Evolutionary conservation across 768 basidiomycete species (phyloP).

Genomic region (Boletus tylopilopsis): DNA sequence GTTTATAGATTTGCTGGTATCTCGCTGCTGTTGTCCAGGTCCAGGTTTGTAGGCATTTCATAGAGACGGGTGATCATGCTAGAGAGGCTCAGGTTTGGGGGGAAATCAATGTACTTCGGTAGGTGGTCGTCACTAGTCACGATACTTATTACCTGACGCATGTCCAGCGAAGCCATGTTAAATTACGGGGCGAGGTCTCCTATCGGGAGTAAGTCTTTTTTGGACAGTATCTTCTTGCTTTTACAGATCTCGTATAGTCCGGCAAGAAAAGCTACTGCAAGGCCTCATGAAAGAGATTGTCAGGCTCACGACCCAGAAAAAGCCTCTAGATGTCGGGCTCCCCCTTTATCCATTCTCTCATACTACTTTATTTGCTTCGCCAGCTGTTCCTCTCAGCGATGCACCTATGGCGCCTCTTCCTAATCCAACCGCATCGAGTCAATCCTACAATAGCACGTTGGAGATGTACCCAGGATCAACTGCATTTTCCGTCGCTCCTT

Average conservation of each 20-base stretch:
- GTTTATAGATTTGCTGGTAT: constrained; percentile 80
- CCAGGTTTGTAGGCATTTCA: constrained; percentile 82
- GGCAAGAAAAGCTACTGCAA: constrained; percentile 79
- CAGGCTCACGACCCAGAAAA: constrained; percentile 74
- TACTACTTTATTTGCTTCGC: constrained; percentile 54
- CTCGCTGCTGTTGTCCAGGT: constrained; percentile 84
- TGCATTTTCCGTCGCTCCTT: not conserved
- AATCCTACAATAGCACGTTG: constrained; percentile 3
- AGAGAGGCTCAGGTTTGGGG: constrained; percentile 81
- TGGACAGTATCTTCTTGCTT: not conserved
- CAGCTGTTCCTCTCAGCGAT: constrained; percentile 34
- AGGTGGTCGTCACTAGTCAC: constrained; percentile 15
- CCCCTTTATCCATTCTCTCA: constrained; percentile 83
- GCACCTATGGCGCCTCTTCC: constrained; percentile 29
- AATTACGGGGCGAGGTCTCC: constrained; percentile 76
- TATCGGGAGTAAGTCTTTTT: constrained; percentile 64
- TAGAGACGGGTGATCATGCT: constrained; percentile 72
- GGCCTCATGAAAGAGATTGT: constrained; percentile 85
- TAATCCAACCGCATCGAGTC: constrained; percentile 15
- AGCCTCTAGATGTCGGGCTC: constrained; percentile 74
- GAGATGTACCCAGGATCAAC: constrained; percentile 9
- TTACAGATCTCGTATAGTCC: constrained; percentile 43
- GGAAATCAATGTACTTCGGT: constrained; percentile 83
- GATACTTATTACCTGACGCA: constrained; percentile 5
- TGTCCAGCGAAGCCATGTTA: constrained; percentile 73